phyloP scores from a whole-genome alignment of 208 protist species.

The Baffinella frigidus region DNA sequence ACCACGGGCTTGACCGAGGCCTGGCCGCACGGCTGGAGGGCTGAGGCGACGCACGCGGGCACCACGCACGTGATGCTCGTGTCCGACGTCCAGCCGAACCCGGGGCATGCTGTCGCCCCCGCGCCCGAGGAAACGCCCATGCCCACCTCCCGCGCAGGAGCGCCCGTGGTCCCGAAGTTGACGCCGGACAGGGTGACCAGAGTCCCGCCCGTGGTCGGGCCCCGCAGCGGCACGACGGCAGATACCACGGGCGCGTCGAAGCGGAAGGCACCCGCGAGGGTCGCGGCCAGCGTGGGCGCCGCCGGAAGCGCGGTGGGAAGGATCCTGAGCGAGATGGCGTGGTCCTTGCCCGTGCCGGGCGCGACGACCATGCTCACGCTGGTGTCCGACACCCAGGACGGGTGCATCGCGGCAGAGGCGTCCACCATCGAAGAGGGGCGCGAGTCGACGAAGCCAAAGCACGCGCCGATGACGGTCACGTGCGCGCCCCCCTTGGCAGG shows the following conservation, averaged over 20 bases:
- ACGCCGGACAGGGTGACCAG: not conserved
- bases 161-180: conserved; percentile 47
- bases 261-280: not conserved
- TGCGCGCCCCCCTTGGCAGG: not conserved
- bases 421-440: no score
- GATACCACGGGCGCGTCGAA: conserved; percentile 8
- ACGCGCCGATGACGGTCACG: conserved; percentile 4
- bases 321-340: not conserved
- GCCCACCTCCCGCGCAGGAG: no score
- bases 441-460: not conserved
- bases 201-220: not conserved
- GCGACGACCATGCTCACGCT: not conserved
- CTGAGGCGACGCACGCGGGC: not conserved
- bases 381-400: not conserved
- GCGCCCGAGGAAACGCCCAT: not conserved
- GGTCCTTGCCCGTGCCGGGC: conserved; percentile 7
- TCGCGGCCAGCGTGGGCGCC: no score
- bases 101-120: not conserved
- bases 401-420: not conserved
- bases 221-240: not conserved
- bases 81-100: not conserved
- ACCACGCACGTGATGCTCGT: conserved; percentile 23
- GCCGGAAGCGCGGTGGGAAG: no score
- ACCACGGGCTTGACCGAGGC: not conserved
- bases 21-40: not conserved